Base-by-base conservation (phyloP, 2,329 filamentous ascomycete species). In the Nothomitra cinnamomea region DNA sequence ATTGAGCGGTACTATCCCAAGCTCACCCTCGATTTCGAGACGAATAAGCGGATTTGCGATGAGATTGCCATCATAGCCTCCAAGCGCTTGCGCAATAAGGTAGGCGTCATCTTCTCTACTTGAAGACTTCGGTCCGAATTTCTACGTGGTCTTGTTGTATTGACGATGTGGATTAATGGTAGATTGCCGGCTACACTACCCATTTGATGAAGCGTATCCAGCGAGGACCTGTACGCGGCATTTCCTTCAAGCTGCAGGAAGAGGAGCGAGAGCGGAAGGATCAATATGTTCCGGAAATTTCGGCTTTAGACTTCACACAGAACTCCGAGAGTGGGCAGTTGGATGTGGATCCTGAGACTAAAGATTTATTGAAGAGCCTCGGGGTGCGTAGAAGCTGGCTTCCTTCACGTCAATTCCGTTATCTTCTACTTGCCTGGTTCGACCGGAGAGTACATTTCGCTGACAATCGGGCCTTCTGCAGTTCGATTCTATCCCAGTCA, bases 171-270 rank as follows among this genome's bases (percentile, higher is more conserved):
- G 7, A 28, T 19, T n/a, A 13, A 40, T 36, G 13, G 21, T 62
- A 90, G 87, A 94, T 95, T 77, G 89, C 92, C 69, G 92, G 92
- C 67, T 96, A 95, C 83, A 95, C 90, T 67, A 96, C 92, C 63
- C 88, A 94, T 72, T 72, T 94, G 75, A 98, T 98, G 94, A 96
- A 96, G 84, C 92, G 92, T 75, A 98, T 98, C 67, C 92, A 96
- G 80, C 88, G 92, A 72, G 92, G 92, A 62, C 92, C 92, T 62
- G 92, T 98, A 74, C 94, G 92, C 67, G 92, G 92, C 79, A 98
- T 98, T 77, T 98, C 94, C 74, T 98, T 98, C 89, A 98, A 98
- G 83, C 87, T 98, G 58, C 92, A 98, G 78, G 92, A 98, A 79
- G 92, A 98, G 80, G 92, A 98, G 84, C 87, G 92, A 81, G 92